These are phyloP conservation scores for Stemphylium vesicarium DNA, from an alignment of 2,329 filamentous ascomycete species.

Conservation along the genomic window DNA sequence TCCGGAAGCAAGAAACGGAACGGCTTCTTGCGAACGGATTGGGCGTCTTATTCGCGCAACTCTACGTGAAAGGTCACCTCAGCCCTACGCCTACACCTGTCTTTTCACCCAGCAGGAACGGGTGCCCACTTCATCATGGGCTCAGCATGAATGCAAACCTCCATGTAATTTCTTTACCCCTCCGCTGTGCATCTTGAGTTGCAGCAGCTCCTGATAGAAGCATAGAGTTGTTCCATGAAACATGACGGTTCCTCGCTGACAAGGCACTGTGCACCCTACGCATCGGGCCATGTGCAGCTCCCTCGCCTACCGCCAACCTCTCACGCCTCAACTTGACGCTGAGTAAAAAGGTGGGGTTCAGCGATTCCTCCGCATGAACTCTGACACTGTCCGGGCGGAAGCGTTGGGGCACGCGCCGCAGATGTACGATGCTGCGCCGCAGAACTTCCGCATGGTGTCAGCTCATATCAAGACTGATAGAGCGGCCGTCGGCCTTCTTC, in stretches of 20 bases:
- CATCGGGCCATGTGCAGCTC: slow-evolving; percentile 7
- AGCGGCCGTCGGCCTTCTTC: slow-evolving; percentile 11
- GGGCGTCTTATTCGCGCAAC: not conserved
- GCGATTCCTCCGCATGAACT: slow-evolving; percentile 6
- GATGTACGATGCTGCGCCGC: slow-evolving; percentile 15
- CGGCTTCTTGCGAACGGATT: not conserved
- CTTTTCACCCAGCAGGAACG: slow-evolving; percentile 2
- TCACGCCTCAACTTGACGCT: not conserved
- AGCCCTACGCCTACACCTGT: slow-evolving; percentile 10
- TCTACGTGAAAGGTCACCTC: not conserved
- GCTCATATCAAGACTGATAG: slow-evolving; percentile 19
- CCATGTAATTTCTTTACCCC: slow-evolving; percentile 13
- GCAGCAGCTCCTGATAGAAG: slow-evolving; percentile 1
- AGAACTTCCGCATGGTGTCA: slow-evolving; percentile 15
- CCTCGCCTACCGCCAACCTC: slow-evolving; percentile 1
- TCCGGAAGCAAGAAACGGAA: slow-evolving; percentile 1
- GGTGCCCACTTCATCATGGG: slow-evolving; percentile 2
- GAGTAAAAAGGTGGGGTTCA: not conserved
- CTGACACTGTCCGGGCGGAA: slow-evolving; percentile 3
- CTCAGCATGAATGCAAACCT: slow-evolving; percentile 16
- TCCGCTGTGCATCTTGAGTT: not conserved
- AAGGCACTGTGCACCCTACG: not conserved
- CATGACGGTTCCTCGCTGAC: not conserved
- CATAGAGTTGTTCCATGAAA: slow-evolving; percentile 7
- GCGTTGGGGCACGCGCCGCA: slow-evolving; percentile 7